These are phyloP conservation scores for Thuja plicata DNA, from an alignment of 83 land plant species.

Conservation along the genomic window DNA sequence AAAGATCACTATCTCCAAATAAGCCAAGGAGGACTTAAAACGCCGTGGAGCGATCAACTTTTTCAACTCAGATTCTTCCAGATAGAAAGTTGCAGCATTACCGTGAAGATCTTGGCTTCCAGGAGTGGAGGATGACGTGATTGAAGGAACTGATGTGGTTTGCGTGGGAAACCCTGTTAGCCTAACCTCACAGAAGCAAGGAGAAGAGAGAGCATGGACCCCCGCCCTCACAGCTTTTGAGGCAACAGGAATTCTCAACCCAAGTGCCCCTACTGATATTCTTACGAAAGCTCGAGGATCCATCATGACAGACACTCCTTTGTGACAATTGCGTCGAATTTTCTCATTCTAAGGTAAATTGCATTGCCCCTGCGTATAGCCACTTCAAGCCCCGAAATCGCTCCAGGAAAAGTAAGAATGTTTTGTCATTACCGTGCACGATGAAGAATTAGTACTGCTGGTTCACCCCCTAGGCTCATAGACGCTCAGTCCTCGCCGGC, in stretches of 20 bases:
- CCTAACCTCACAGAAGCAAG: conserved; percentile 79
- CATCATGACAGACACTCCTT: conserved; percentile 37
- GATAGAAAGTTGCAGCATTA: conserved; percentile 66
- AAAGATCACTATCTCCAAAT: conserved; percentile 64
- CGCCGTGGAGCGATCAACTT: conserved; percentile 53
- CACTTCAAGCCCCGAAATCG: background rate
- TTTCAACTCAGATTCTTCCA: conserved; percentile 61
- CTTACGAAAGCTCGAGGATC: conserved; percentile 77
- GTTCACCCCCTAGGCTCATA: background rate
- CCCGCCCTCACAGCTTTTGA: conserved; percentile 37
- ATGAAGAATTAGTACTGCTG: background rate
- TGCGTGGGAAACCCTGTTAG: conserved; percentile 74
- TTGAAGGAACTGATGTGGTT: conserved; percentile 54
- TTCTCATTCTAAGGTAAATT: background rate
- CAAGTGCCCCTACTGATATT: conserved; percentile 73
- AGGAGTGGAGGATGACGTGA: conserved; percentile 41
- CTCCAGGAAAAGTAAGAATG: background rate
- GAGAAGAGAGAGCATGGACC: conserved; percentile 37
- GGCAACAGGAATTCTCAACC: conserved; percentile 57
- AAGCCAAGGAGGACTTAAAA: conserved; percentile 39
- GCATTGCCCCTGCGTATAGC: background rate
- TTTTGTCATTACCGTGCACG: background rate
- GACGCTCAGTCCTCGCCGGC: background rate
- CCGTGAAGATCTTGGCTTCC: conserved; percentile 38
- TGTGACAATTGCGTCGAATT: background rate